These are phyloP conservation scores for Chiua sp. DNA, from an alignment of 1,284 basidiomycete species.

Conservation along the genomic window DNA sequence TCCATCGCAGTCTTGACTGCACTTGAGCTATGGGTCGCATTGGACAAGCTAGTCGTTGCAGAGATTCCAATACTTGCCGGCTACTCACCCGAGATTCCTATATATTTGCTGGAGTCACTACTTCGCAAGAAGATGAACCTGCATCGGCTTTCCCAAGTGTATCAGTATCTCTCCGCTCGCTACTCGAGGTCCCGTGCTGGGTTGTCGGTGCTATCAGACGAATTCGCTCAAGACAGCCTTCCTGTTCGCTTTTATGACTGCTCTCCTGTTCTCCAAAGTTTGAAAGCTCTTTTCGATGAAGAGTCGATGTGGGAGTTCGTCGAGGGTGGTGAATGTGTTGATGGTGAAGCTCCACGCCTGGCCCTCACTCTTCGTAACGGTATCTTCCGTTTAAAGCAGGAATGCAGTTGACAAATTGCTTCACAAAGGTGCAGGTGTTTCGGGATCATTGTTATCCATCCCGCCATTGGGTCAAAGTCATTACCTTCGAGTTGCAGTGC, in stretches of 20 bases:
- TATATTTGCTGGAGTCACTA: neutral
- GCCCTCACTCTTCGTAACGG: neutral
- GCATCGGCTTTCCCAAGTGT: neutral
- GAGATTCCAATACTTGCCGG: neutral
- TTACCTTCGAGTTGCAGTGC: slow-evolving; percentile 13
- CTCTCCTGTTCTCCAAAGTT: neutral
- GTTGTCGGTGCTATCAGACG: neutral
- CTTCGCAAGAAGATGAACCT: neutral
- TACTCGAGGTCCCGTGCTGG: neutral
- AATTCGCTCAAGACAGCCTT: slow-evolving; percentile 32
- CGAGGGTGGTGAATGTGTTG: neutral
- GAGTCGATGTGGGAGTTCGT: neutral
- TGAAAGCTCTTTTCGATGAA: neutral
- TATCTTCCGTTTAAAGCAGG: neutral
- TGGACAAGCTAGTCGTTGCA: neutral
- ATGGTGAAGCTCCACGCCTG: neutral
- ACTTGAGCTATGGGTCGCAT: neutral
- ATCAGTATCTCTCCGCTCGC: neutral
- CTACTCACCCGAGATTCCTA: neutral
- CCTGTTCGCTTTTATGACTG: slow-evolving; percentile 11
- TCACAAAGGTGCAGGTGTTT: neutral
- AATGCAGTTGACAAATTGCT: too few relatives aligned
- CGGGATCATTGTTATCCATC: neutral
- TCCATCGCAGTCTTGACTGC: neutral
- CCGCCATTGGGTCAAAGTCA: neutral